These are phyloP conservation scores for Apiotrichum siamense DNA, from an alignment of 1,284 basidiomycete species.

Conservation along the genomic window DNA sequence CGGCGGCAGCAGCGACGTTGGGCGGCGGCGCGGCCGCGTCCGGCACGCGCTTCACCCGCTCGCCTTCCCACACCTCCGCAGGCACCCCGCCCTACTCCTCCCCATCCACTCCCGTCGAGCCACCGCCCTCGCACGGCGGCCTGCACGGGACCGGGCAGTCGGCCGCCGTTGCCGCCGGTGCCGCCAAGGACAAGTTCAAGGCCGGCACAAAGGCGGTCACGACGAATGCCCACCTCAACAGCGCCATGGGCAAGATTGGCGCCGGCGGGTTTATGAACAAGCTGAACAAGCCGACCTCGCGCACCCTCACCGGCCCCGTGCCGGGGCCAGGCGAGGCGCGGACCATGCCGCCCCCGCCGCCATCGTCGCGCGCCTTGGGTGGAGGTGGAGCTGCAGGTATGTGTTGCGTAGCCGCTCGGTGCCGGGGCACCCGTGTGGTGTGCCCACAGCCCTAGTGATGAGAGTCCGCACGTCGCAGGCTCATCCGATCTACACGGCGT, in stretches of 20 bases:
- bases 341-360: background rate
- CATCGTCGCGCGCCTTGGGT: background rate
- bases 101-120: too few relatives aligned
- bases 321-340: background rate
- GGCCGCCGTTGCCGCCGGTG: too few relatives aligned
- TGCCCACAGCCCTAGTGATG: too few relatives aligned
- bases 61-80: background rate
- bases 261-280: slow-evolving; percentile 10
- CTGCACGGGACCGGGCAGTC: too few relatives aligned
- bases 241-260: slow-evolving; percentile 19
- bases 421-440: too few relatives aligned
- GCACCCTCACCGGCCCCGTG: background rate
- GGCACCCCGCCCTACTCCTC: background rate
- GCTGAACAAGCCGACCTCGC: background rate
- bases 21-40: background rate
- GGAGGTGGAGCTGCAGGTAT: too few relatives aligned
- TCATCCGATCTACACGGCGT: too few relatives aligned
- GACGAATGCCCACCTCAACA: slow-evolving; percentile 12
- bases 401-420: too few relatives aligned
- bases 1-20: background rate
- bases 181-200: too few relatives aligned
- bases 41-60: background rate
- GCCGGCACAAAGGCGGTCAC: slow-evolving; percentile 23
- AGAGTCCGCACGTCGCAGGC: too few relatives aligned
- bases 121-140: background rate